Evolutionary conservation across 2,329 filamentous ascomycete species (phyloP).

Genomic region (Periconia sp.): DNA sequence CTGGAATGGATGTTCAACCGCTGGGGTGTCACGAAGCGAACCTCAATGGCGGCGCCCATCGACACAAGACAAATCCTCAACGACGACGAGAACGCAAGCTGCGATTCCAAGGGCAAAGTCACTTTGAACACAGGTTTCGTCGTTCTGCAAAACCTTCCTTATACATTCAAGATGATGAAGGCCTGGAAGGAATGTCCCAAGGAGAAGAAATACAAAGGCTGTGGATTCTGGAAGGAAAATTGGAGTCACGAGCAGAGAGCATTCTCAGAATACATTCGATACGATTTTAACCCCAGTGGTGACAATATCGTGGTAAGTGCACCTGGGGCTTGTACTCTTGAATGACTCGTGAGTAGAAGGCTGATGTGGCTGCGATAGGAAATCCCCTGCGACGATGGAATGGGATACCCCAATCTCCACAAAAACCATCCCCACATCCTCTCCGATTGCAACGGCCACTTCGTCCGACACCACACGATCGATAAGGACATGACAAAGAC

Average conservation of each 20-base stretch:
- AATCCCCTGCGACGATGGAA: conserved; percentile 43
- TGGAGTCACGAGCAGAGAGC: conserved; percentile 43
- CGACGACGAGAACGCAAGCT: conserved; percentile 31
- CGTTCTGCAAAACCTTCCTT: conserved; percentile 39
- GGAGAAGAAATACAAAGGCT: conserved; percentile 31
- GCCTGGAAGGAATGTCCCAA: conserved; percentile 40
- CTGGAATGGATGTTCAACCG: conserved; percentile 58
- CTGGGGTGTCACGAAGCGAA: conserved; percentile 51
- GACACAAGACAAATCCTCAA: conserved; percentile 15
- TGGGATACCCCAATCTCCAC: conserved; percentile 37
- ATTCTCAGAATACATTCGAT: conserved; percentile 42
- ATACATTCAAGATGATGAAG: conserved; percentile 33
- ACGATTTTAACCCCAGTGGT: conserved; percentile 34
- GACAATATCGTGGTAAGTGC: conserved; percentile 30
- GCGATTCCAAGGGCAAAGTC: conserved; percentile 42
- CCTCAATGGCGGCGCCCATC: conserved; percentile 49
- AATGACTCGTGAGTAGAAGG: background rate
- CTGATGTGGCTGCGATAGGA: too few relatives aligned
- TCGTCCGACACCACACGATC: conserved; percentile 37
- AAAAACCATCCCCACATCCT: conserved; percentile 18
- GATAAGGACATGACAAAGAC: conserved; percentile 20
- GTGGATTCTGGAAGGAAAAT: conserved; percentile 30
- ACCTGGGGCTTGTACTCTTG: background rate
- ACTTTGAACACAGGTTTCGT: conserved; percentile 51
- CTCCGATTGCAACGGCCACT: conserved; percentile 36